Conservation (phyloP, 345 rosid genomes). For the Citrus trifoliata region DNA sequence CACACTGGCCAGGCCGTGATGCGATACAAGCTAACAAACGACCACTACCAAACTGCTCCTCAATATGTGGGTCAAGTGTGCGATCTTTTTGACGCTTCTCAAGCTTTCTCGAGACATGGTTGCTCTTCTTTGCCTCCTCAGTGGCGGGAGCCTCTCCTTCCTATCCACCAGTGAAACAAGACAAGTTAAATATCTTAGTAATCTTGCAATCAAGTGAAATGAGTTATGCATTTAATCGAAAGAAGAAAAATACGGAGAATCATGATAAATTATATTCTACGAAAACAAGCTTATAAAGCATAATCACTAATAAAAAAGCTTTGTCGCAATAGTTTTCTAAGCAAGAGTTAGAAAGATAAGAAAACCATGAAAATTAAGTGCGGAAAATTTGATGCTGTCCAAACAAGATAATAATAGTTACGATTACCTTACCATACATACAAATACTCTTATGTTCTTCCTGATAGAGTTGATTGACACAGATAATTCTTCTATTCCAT, state of each 20-base stretch:
- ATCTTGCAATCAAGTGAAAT: neutral
- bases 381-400: neutral
- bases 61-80: constrained; percentile 40
- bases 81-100: constrained; percentile 38
- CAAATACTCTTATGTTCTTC: neutral
- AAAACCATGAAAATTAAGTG: neutral
- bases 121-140: constrained; percentile 47
- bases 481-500: neutral
- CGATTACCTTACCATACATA: neutral
- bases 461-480: neutral
- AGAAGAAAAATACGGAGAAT: neutral
- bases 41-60: constrained; percentile 47
- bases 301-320: neutral
- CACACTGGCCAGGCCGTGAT: constrained; percentile 54
- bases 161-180: constrained; percentile 7
- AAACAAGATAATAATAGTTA: neutral
- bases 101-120: constrained; percentile 33
- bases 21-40: constrained; percentile 44
- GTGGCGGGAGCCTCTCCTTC: constrained; percentile 30
- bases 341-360: neutral
- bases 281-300: neutral
- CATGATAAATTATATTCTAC: neutral
- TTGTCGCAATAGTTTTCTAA: neutral
- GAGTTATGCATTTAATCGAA: neutral
- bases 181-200: neutral